Base-by-base conservation (phyloP, 2,329 filamentous ascomycete species). In the Dothideomycetes sp. region DNA sequence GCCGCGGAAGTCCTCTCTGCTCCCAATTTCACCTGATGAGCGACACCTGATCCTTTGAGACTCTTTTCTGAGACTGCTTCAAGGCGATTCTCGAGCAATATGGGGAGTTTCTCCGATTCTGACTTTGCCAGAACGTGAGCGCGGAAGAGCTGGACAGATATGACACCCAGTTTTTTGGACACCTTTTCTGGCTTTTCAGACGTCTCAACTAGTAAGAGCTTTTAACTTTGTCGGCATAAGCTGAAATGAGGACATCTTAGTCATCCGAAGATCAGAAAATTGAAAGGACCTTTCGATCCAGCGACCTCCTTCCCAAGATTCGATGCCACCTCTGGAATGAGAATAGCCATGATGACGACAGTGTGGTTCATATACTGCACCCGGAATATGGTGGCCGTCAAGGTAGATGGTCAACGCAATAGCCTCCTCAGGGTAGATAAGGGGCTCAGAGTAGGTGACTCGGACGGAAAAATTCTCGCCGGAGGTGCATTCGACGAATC, bases 401-500 rank as follows among this genome's bases (percentile, higher is more conserved):
- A 41, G 22, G 6, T 7, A 18, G 11, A 34, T 18, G 3, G 25
- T 4, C 6, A 9, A 28, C n/a, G 13, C 16, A 6, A 5, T 35
- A 10, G 4, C 39, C 25, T 5, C 19, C 10, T 7, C 18, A 6
- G 12, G 32, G 32, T 15, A 16, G 7, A 4, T 5, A 10, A 3
- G 5, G 12, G 29, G 15, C 9, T 20, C 32, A 20, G 13, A 17
- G 15, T 35, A 24, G 22, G 17, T 41, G n/a, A 43, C 27, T 13
- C 32, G 29, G 2, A 56, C 39, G 15, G 37, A 31, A 36, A 54
- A 56, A 5, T 15, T 36, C n/a, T 50, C 34, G 22, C 45, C 49
- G 7, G 48, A 33, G 1, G 27, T 32, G 4, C 43, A 49, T 31
- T 52, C 49, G 19, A 56, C 44, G 43, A 51, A 55, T 28, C 51